Evolutionary conservation across 345 rosid species (phyloP).

Genomic region (Erucastrum elatum): DNA sequence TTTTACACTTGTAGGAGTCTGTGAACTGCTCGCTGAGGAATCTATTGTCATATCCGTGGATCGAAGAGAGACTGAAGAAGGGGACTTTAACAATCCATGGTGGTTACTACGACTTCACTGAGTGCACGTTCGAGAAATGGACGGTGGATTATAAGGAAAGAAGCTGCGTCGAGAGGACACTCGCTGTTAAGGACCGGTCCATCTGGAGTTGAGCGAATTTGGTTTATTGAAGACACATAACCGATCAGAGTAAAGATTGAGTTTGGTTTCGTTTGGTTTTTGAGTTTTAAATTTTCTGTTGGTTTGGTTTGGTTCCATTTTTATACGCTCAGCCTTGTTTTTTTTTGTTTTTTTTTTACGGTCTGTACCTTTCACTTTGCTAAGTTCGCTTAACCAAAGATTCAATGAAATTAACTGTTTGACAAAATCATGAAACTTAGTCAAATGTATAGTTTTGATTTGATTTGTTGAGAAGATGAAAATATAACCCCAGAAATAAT

Average conservation of each 20-base stretch:
- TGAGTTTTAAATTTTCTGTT: background rate
- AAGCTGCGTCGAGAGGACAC: constrained; percentile 27
- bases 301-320: background rate
- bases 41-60: constrained; percentile 80
- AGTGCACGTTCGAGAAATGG: constrained; percentile 90
- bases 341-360: background rate
- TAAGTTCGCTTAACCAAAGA: background rate
- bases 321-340: background rate
- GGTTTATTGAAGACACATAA: background rate
- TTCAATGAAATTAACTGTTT: background rate
- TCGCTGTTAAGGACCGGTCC: constrained; percentile 49
- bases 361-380: background rate
- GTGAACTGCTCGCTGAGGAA: constrained; percentile 63
- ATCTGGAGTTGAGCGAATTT: constrained; percentile 51
- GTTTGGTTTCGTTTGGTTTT: constrained; percentile 7
- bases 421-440: background rate
- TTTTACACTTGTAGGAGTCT: constrained; percentile 56
- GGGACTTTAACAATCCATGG: constrained; percentile 72
- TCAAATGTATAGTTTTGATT: background rate
- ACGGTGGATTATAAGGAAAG: constrained; percentile 60
- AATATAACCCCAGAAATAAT: background rate
- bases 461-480: background rate
- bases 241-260: background rate
- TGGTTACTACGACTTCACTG: constrained; percentile 71
- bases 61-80: constrained; percentile 62